phyloP scores from a whole-genome alignment of 176 grass and related monocot species.

The Rhynchospora breviuscula region DNA sequence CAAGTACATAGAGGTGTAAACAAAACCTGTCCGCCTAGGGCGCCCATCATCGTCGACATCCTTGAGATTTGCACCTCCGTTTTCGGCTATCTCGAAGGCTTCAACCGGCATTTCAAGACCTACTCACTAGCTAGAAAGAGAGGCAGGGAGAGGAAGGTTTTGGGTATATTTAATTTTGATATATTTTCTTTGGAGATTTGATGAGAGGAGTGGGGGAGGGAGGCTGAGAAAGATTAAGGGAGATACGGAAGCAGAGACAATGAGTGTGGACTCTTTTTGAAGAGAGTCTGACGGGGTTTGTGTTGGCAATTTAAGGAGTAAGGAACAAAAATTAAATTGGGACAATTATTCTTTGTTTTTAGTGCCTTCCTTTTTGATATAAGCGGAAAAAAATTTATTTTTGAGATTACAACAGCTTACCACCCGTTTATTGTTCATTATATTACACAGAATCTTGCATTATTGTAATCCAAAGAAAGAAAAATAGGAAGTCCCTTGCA shows the following conservation, averaged over 20 bases:
- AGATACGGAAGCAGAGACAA: neutral
- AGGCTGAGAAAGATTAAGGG: neutral
- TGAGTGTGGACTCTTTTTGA: slow-evolving; percentile 19
- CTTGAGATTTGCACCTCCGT: slow-evolving; percentile 13
- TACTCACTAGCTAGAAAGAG: neutral
- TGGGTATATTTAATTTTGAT: neutral
- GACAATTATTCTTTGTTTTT: slow-evolving; percentile 14
- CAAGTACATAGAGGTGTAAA: neutral
- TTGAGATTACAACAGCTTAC: neutral
- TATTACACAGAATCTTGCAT: neutral
- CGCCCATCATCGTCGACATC: slow-evolving; percentile 86
- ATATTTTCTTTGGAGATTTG: neutral
- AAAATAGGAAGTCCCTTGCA: neutral
- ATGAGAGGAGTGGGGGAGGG: neutral
- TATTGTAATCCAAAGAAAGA: no score
- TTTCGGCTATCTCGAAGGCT: slow-evolving; percentile 44
- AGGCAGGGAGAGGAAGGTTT: neutral
- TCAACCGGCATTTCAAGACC: slow-evolving; percentile 35
- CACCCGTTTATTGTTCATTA: neutral
- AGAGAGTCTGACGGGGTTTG: neutral
- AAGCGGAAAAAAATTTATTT: neutral
- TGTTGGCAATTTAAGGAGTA: neutral
- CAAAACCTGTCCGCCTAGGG: slow-evolving; percentile 47
- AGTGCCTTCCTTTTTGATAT: neutral
- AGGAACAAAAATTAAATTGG: neutral